Evolutionary conservation across 148 eudicot genomes (phyloP).

Genomic region (Rhododendron ovatum): DNA sequence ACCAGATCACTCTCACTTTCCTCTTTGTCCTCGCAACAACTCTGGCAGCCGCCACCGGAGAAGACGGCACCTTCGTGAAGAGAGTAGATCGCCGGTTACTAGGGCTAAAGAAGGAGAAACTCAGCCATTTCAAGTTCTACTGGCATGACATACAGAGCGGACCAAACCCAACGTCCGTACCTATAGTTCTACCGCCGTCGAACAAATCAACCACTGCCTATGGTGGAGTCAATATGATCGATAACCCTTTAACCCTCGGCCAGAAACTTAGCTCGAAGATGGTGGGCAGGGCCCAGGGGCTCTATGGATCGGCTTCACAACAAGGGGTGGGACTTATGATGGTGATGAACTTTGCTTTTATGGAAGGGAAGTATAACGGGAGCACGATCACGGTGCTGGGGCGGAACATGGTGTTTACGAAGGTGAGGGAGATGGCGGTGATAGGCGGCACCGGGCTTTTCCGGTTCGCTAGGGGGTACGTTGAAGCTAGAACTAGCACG

Average conservation of each 20-base stretch:
- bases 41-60: constrained; percentile 8
- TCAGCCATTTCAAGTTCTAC: constrained; percentile 45
- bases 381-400: constrained; percentile 35
- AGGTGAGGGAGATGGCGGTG: constrained; percentile 39
- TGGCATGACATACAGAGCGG: constrained; percentile 62
- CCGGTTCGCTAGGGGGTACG: constrained; percentile 43
- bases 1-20: background rate
- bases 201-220: constrained; percentile 25
- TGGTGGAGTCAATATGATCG: constrained; percentile 34
- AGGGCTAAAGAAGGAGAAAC: constrained; percentile 29
- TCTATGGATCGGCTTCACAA: constrained; percentile 27
- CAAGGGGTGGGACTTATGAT: constrained; percentile 27
- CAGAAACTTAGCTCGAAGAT: constrained; percentile 21
- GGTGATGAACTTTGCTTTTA: constrained; percentile 37
- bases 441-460: constrained; percentile 39
- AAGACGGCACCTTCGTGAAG: background rate
- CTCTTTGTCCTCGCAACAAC: background rate
- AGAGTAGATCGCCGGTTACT: background rate
- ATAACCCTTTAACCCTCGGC: constrained; percentile 29
- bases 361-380: constrained; percentile 38
- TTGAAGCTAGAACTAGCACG: constrained; percentile 14
- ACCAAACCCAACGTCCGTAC: constrained; percentile 31
- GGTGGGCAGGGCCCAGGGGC: constrained; percentile 40
- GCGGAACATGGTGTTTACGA: constrained; percentile 18
- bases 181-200: constrained; percentile 21